Evolutionary conservation across 1,284 basidiomycete genomes (phyloP).

Genomic region (Coniferiporia sulphurascens): DNA sequence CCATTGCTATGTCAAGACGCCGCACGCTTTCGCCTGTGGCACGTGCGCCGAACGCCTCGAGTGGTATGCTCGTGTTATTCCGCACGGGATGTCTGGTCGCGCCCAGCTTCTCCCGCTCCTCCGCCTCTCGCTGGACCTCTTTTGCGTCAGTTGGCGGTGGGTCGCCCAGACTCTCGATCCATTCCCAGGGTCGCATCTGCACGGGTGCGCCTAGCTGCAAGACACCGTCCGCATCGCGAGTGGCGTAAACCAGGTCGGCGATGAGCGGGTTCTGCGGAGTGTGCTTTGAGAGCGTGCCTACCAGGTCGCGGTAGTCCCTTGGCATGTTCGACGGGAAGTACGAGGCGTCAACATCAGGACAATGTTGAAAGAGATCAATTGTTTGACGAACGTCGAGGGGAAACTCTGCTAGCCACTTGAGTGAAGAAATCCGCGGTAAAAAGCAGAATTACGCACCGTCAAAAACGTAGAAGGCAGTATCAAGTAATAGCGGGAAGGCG

Average conservation of each 20-base stretch:
- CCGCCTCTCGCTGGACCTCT: slow-evolving; percentile 36
- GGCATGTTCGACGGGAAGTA: slow-evolving; percentile 56
- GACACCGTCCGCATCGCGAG: slow-evolving; percentile 48
- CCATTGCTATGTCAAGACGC: slow-evolving; percentile 26
- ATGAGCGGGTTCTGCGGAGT: slow-evolving; percentile 48
- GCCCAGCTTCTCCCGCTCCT: slow-evolving; percentile 34
- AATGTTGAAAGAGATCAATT: slow-evolving; percentile 57
- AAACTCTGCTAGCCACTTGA: slow-evolving; percentile 43
- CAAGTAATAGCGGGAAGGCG: slow-evolving; percentile 60
- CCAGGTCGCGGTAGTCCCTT: slow-evolving; percentile 46
- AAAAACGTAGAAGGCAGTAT: slow-evolving; percentile 67
- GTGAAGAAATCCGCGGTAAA: too few relatives aligned
- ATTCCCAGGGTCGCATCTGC: slow-evolving; percentile 77
- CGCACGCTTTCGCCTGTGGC: slow-evolving; percentile 48
- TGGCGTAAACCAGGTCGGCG: slow-evolving; percentile 50
- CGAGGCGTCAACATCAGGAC: slow-evolving; percentile 47
- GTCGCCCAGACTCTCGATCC: slow-evolving; percentile 75
- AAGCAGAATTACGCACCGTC: slow-evolving; percentile 48
- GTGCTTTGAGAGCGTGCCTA: slow-evolving; percentile 52
- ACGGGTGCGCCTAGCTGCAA: slow-evolving; percentile 48
- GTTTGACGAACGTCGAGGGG: slow-evolving; percentile 49
- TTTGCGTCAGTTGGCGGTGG: slow-evolving; percentile 35
- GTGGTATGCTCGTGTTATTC: slow-evolving; percentile 67
- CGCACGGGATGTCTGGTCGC: slow-evolving; percentile 37
- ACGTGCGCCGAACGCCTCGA: slow-evolving; percentile 63